Base-by-base conservation (phyloP, 805 yeast genomes). In the Spathaspora passalidarum region DNA sequence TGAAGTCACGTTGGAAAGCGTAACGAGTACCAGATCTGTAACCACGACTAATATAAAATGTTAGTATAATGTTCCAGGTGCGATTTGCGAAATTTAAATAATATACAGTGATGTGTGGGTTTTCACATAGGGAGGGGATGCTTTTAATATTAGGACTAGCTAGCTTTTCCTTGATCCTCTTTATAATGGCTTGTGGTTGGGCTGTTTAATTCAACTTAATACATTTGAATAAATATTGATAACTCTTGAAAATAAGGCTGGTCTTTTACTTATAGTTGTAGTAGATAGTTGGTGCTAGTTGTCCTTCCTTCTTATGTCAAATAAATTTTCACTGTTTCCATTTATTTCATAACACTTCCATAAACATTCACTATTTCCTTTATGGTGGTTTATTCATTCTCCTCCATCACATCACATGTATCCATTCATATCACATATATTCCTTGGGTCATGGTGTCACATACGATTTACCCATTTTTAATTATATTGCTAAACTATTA, bases 1-100 rank as follows among this genome's bases (percentile, higher is more conserved):
- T 91, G 91, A 86, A 94, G 86, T 92, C 98, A 80, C 99, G 94
- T 80, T 90, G 88, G 96, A 94, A 94, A 82, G 95, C 95, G 91
- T 94, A 94, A 81, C 99, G 96, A 81, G 99, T 92, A 82, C 99
- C 94, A 69, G 97, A 90, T 91, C 99, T 91, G 86, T 89, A 91
- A 86, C 99, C 99, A 82, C 89, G 97, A 45, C 46, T 49, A 45
- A 10, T 21, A 14, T 17, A 19, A 29, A 29, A 38, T 14, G 45
- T 42, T 46, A 43, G 44, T 42, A 38, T 14, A 16, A 9, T 44
- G 19, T 19, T 36, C n/a, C 22, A 6, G 7, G 34, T 29, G 16
- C 5, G 34, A 29, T 29, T 4, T 29, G 16, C 7, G 34, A 25
- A 5, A n/a, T 25, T 14, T 10, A 26, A 29, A 13, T 29, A 29